These are phyloP conservation scores for Aphanomyces stellatus DNA, from an alignment of 352 stramenopile genomes.

Conservation along the genomic window DNA sequence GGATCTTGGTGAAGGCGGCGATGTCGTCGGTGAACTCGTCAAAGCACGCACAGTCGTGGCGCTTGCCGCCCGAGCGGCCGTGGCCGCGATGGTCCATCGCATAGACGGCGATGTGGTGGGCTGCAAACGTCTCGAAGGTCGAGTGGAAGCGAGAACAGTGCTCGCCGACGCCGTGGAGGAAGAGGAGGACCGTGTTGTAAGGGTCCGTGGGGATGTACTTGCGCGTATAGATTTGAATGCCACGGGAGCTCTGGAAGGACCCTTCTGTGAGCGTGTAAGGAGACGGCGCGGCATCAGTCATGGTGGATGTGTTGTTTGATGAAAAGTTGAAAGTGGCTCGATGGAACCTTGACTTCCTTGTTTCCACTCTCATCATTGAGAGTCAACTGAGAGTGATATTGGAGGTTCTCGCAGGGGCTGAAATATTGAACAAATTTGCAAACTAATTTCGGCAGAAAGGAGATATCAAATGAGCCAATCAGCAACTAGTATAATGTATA, in stretches of 20 bases:
- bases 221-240: constrained; percentile 11
- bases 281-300: neutral
- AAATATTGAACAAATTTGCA: too few species aligned
- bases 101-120: constrained; percentile 7
- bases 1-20: neutral
- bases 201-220: constrained; percentile 9
- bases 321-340: too few species aligned
- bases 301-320: too few species aligned
- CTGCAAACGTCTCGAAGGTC: neutral
- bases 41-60: neutral
- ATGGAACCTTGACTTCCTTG: too few species aligned
- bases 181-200: constrained; percentile 12
- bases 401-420: too few species aligned
- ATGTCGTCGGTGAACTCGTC: constrained; percentile 3
- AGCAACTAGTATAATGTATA: too few species aligned
- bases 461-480: too few species aligned
- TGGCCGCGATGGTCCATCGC: constrained; percentile 16
- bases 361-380: too few species aligned
- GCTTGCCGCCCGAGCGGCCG: neutral
- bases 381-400: too few species aligned
- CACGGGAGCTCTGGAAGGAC: neutral
- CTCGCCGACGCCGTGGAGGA: constrained; percentile 12
- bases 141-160: constrained; percentile 9
- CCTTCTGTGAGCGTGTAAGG: neutral
- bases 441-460: too few species aligned